Evolutionary conservation across 306 rosid species (phyloP).

Genomic region (Lathyrus sativus): DNA sequence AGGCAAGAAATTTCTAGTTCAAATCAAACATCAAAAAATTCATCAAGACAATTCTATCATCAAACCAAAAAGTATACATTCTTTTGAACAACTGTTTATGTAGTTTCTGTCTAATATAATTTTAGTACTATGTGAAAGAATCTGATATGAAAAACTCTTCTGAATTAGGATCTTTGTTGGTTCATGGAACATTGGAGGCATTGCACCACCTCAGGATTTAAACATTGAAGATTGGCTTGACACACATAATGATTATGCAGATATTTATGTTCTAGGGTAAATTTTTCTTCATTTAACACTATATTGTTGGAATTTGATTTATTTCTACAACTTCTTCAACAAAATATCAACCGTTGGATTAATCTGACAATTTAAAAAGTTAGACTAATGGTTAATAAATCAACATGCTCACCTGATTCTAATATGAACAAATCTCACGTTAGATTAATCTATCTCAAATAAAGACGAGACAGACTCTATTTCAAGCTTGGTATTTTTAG

Average conservation of each 20-base stretch:
- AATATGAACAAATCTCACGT: background rate
- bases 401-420: background rate
- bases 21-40: constrained; percentile 40
- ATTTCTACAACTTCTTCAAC: background rate
- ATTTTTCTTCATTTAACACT: constrained; percentile 19
- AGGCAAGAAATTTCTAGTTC: constrained; percentile 36
- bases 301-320: constrained; percentile 22
- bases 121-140: background rate
- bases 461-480: background rate
- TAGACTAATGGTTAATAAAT: background rate
- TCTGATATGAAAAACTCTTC: constrained; percentile 28
- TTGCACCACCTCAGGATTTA: constrained; percentile 68
- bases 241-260: constrained; percentile 47
- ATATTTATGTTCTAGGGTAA: constrained; percentile 86
- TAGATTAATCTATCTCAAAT: background rate
- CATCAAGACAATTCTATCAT: constrained; percentile 42
- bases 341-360: background rate
- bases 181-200: constrained; percentile 93
- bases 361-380: background rate
- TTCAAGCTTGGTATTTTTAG: background rate
- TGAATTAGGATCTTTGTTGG: constrained; percentile 69
- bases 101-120: constrained; percentile 11
- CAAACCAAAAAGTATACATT: constrained; percentile 49
- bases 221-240: constrained; percentile 71
- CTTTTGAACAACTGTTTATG: background rate